Evolutionary conservation across 305 asterid genomes (phyloP).

Genomic region (Plantago lanceolata): DNA sequence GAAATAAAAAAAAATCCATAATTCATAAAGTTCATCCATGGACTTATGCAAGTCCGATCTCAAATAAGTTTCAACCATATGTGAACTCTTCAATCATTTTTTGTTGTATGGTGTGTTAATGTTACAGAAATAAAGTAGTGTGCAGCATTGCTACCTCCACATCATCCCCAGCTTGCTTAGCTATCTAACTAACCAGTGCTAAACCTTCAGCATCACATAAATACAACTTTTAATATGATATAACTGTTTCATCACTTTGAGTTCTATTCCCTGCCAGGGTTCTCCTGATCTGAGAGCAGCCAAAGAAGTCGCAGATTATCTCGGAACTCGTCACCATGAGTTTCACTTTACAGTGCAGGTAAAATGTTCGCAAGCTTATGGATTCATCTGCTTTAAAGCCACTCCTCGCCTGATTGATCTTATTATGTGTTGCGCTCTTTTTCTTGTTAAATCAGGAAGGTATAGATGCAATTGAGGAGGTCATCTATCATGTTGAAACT

Average conservation of each 20-base stretch:
- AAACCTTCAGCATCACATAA: neutral
- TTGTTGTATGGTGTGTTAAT: no score
- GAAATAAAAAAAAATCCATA: no score
- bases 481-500: slow-evolving; percentile 89
- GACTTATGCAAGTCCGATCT: no score
- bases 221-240: slow-evolving; percentile 4
- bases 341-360: slow-evolving; percentile 96
- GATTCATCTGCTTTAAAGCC: neutral
- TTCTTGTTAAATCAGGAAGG: slow-evolving; percentile 74
- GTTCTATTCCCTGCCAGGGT: slow-evolving; percentile 44
- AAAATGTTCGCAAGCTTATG: slow-evolving; percentile 16
- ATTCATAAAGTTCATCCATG: no score
- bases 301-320: slow-evolving; percentile 92
- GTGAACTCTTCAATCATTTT: no score
- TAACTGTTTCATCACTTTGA: slow-evolving; percentile 7
- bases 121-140: no score
- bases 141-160: neutral
- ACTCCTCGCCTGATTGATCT: slow-evolving; percentile 20
- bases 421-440: slow-evolving; percentile 19
- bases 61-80: no score
- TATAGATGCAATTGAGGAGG: slow-evolving; percentile 94
- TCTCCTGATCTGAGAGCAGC: slow-evolving; percentile 98
- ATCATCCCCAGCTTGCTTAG: neutral
- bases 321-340: slow-evolving; percentile 95
- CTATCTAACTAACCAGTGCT: no score